A percentile compares a stretch with the other conserved stretches of the same genome.
phyloP scores from a whole-genome alignment of 2,329 filamentous ascomycete genomes.

The Aspergillus sp. region DNA sequence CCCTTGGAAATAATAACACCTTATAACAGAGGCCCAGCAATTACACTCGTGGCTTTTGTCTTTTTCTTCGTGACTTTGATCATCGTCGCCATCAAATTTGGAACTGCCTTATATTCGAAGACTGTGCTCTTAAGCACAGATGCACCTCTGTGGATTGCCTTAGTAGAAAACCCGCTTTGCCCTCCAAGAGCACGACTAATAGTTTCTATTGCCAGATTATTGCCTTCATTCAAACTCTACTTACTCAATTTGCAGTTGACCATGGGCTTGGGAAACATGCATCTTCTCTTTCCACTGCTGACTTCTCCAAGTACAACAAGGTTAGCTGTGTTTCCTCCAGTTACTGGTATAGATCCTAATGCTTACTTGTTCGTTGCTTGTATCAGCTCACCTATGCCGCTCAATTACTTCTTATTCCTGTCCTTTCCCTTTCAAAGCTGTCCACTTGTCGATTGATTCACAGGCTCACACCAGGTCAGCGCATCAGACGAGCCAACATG shows the following conservation, averaged over 20 bases:
- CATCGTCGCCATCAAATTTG: slow-evolving; percentile 18
- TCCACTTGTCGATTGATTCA: slow-evolving; percentile 4
- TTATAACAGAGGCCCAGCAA: neutral
- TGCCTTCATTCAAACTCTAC: slow-evolving; percentile 16
- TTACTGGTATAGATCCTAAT: neutral
- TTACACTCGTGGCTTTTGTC: neutral
- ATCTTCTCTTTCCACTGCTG: neutral
- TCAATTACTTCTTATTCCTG: slow-evolving; percentile 17
- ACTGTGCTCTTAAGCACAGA: slow-evolving; percentile 8
- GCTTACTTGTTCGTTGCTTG: neutral
- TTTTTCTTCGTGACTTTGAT: slow-evolving; percentile 18
- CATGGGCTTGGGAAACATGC: slow-evolving; percentile 20
- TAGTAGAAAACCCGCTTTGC: neutral
- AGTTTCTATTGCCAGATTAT: neutral
- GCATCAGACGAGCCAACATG: neutral
- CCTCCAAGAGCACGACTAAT: neutral
- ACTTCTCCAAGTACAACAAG: neutral
- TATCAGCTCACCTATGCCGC: slow-evolving; percentile 14
- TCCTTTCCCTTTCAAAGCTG: slow-evolving; percentile 14
- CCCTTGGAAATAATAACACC: neutral
- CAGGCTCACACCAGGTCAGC: neutral
- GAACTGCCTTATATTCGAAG: slow-evolving; percentile 18
- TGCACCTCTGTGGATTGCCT: slow-evolving; percentile 18
- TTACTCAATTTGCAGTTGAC: slow-evolving; percentile 17
- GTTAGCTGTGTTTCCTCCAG: neutral